Conservation (phyloP, 345 rosid species). For the Euphorbia pulcherrima region DNA sequence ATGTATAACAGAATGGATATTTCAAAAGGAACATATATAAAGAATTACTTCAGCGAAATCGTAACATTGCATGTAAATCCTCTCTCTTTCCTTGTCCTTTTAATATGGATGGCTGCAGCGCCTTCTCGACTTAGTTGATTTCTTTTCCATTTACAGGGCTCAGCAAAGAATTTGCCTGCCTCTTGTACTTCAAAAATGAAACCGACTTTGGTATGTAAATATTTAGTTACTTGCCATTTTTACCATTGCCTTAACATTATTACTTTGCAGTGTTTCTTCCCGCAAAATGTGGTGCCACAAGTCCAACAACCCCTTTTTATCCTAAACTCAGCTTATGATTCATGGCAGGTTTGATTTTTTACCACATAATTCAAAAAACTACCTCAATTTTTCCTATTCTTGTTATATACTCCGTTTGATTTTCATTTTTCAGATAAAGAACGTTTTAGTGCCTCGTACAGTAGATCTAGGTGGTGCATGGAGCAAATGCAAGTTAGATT, state of each 20-base stretch:
- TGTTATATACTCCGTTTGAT: no score
- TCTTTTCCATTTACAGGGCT: conserved; percentile 43
- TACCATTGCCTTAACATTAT: neutral
- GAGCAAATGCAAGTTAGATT: conserved; percentile 70
- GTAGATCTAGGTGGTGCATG: conserved; percentile 81
- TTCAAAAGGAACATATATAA: conserved; percentile 56
- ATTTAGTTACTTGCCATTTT: no score
- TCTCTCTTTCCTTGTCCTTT: neutral
- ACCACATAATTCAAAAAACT: no score
- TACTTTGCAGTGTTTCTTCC: conserved; percentile 85
- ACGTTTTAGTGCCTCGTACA: conserved; percentile 67
- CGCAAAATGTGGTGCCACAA: conserved; percentile 56
- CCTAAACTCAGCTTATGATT: conserved; percentile 87
- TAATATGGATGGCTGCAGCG: no score
- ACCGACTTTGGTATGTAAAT: conserved; percentile 51
- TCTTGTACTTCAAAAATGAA: conserved; percentile 64
- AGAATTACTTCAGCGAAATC: conserved; percentile 54
- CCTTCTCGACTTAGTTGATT: no score
- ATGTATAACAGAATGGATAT: conserved; percentile 61
- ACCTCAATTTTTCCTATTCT: no score
- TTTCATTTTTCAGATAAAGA: conserved; percentile 49
- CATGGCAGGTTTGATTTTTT: conserved; percentile 74
- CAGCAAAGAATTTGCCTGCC: conserved; percentile 67
- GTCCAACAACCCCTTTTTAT: conserved; percentile 75
- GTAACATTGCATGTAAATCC: conserved; percentile 72